A percentile compares a stretch with the other conserved stretches of the same genome.
Conservation (phyloP, 768 basidiomycete species). For the Phylloporus rhodoxanthus region DNA sequence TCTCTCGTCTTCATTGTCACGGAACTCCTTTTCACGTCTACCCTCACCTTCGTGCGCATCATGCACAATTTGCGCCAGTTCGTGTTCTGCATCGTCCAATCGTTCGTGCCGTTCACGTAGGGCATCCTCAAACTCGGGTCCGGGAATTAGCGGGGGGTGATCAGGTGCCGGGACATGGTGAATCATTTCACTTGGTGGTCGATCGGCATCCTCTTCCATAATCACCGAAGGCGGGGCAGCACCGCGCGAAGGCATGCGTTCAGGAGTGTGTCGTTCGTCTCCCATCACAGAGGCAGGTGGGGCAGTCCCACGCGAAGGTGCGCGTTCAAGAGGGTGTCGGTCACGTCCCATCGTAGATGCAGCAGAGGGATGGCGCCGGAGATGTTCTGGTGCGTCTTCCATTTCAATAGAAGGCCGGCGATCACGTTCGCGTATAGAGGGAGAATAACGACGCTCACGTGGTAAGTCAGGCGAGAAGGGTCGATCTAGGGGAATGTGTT, state of each 20-base stretch:
- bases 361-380: constrained; percentile 9
- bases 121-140: constrained; percentile 39
- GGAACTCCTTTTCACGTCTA: constrained; percentile 59
- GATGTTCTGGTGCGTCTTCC: constrained; percentile 4
- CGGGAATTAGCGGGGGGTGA: constrained; percentile 16
- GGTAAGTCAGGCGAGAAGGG: constrained; percentile 9
- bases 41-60: constrained; percentile 57
- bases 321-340: constrained; percentile 9
- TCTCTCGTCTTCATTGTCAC: constrained; percentile 58
- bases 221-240: constrained; percentile 8
- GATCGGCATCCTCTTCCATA: constrained; percentile 16
- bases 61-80: constrained; percentile 42
- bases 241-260: constrained; percentile 12
- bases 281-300: constrained; percentile 5
- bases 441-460: constrained; percentile 12
- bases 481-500: constrained; percentile 14
- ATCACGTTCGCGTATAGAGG: constrained; percentile 5
- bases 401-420: background rate
- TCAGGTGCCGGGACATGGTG: constrained; percentile 17
- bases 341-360: constrained; percentile 2
- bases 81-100: constrained; percentile 49
- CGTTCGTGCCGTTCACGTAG: constrained; percentile 44
- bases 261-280: constrained; percentile 7
- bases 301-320: constrained; percentile 11
- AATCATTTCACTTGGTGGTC: constrained; percentile 23